Percentiles rank a stretch among this genome's conserved stretches.
These are phyloP conservation scores for Trichoderma pleuroti DNA, from an alignment of 2,329 filamentous ascomycete genomes.

Conservation along the genomic window DNA sequence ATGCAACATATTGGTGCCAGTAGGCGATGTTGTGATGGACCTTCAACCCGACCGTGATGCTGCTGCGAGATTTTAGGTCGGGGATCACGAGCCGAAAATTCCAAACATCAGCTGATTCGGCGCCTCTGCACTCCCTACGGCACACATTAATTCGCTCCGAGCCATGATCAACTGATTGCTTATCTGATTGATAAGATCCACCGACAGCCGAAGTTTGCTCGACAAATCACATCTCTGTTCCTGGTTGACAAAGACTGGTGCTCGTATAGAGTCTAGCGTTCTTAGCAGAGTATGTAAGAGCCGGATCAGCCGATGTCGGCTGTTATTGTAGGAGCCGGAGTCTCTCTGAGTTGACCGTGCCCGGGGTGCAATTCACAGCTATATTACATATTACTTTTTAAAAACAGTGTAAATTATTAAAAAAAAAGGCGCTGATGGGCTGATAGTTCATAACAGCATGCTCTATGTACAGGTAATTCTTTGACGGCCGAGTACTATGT, in stretches of 20 bases:
- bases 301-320: background rate
- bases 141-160: background rate
- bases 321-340: background rate
- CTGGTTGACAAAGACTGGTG: background rate
- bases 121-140: background rate
- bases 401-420: too few species aligned
- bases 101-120: conserved; percentile 4
- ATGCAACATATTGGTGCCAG: background rate
- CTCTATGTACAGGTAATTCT: too few species aligned
- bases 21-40: background rate
- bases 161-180: conserved; percentile 2
- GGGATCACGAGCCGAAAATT: background rate
- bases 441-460: too few species aligned
- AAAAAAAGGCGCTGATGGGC: too few species aligned
- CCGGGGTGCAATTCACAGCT: background rate
- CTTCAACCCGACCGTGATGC: background rate
- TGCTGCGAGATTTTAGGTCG: conserved; percentile 2
- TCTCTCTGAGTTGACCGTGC: background rate
- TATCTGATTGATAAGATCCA: conserved; percentile 19
- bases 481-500: too few species aligned
- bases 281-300: background rate
- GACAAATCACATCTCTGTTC: background rate
- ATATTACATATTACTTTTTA: background rate
- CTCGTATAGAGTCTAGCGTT: background rate
- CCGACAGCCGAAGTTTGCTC: background rate